These are phyloP conservation scores for Solanum hybrid DNA, from an alignment of 305 asterid genomes.

Conservation along the genomic window DNA sequence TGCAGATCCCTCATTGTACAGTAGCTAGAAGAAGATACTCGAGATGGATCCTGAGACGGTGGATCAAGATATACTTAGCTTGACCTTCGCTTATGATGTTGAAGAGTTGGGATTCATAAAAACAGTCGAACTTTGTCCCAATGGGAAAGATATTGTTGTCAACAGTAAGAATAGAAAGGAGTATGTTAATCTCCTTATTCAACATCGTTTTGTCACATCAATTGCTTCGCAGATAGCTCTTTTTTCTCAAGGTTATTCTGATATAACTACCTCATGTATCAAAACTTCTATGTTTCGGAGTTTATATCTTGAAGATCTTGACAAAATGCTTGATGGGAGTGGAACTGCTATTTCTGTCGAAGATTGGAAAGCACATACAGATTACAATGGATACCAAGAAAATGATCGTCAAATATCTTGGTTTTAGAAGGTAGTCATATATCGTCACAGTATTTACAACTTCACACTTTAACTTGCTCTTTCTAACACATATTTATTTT, in stretches of 20 bases:
- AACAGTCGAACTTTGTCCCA: conserved; percentile 54
- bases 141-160: conserved; percentile 49
- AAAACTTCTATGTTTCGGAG: conserved; percentile 50
- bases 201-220: too few relatives aligned
- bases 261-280: background rate
- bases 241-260: too few relatives aligned
- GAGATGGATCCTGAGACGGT: conserved; percentile 71
- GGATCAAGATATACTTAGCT: conserved; percentile 71
- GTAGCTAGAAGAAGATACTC: conserved; percentile 72
- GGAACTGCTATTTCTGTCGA: conserved; percentile 59
- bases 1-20: conserved; percentile 74
- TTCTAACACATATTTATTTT: background rate
- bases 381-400: conserved; percentile 56
- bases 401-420: conserved; percentile 69
- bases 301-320: conserved; percentile 67
- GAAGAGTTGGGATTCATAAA: conserved; percentile 72
- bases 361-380: conserved; percentile 87
- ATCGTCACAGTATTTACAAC: too few relatives aligned
- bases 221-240: too few relatives aligned
- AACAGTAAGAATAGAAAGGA: conserved; percentile 60
- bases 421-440: conserved; percentile 75
- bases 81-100: conserved; percentile 56
- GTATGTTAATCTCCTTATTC: conserved; percentile 38
- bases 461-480: too few relatives aligned
- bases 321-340: conserved; percentile 73